Conservation (phyloP, 768 basidiomycete genomes). For the Arthromyces matolae region DNA sequence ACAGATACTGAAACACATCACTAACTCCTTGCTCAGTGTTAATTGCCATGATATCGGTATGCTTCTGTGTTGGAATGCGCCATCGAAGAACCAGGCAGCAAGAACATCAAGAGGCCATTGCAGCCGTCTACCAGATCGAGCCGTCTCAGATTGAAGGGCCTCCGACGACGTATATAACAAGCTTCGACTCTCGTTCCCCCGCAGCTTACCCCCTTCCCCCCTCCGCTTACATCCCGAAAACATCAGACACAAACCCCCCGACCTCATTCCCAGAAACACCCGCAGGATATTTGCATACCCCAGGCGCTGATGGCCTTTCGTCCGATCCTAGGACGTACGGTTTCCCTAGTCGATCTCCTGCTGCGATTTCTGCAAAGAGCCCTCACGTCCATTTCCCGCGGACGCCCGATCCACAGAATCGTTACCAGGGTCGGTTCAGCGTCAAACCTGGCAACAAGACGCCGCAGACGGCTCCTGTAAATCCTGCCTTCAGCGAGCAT, state of each 20-base stretch:
- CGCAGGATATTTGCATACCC: conserved; percentile 13
- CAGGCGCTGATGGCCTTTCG: conserved; percentile 5
- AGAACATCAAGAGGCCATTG: conserved; percentile 13
- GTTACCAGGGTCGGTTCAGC: conserved; percentile 12
- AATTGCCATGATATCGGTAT: conserved; percentile 8
- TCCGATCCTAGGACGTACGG: conserved; percentile 4
- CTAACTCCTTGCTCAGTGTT: conserved; percentile 9
- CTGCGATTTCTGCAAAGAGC: conserved; percentile 4
- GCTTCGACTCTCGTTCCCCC: conserved; percentile 18
- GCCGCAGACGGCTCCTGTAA: conserved; percentile 19
- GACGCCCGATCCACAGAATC: conserved; percentile 6
- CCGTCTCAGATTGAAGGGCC: conserved; percentile 19
- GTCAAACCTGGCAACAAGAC: conserved; percentile 2
- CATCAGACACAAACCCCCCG: conserved; percentile 1
- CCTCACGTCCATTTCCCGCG: conserved; percentile 11
- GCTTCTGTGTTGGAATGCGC: conserved; percentile 12
- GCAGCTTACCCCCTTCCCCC: conserved; percentile 14
- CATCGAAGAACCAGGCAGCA: conserved; percentile 9
- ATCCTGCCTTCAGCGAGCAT: conserved; percentile 5
- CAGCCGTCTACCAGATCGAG: conserved; percentile 20
- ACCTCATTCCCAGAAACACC: conserved; percentile 14
- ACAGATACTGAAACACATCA: neutral
- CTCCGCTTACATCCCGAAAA: conserved; percentile 5
- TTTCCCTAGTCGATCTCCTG: conserved; percentile 3
- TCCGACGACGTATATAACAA: conserved; percentile 16